Evolutionary conservation across 768 basidiomycete genomes (phyloP), one percentile per base, ranked within the genome.

Genomic region (Psilocybe azurescens): DNA sequence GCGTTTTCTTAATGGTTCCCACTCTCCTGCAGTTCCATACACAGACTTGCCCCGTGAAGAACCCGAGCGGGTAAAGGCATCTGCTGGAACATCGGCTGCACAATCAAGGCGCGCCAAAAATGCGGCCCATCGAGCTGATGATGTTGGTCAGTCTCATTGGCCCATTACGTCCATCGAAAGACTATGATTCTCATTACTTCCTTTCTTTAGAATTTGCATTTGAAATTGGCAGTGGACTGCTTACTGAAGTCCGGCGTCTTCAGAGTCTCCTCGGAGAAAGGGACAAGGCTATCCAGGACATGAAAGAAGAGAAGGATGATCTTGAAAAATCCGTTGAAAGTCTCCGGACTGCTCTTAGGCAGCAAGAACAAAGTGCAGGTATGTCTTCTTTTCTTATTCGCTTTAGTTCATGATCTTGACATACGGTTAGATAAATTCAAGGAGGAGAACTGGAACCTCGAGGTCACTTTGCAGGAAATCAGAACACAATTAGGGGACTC

Each of bases 381-480:
- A 66, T 57, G 86, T 75, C 28, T 32, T 39, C 39, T 57, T 62
- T 64, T 29, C 33, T 32, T 3, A 58, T 20, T 52, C 30, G 44
- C 58, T 29, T 64, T 36, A 28, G 38, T 49, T 33, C 30, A 14
- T 53, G 53, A 16, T 53, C n/a, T 50, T 20, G 44, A 64, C 54
- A 39, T 44, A 39, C 61, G 53, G 56, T 59, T 70, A 90, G 97
- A 98, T 74, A 94, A 95, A 65, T 97, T 89, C 86, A 95, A 95
- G 77, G 97, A 99, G 77, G 95, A 96, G 77, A 99, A 97, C 74
- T 99, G 97, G 97, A 97, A 99, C 71, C 88, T 98, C 60, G 97
- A 99, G 79, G 95, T 98, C 53, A 85, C 86, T 14, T 79, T 95
- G 30, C 97, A 99, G 73, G 95, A 97, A 61, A 82, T 95, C 24